Evolutionary conservation across 2,329 filamentous ascomycete species (phyloP), one percentile per base, ranked within the genome.

Genomic region (Dryadomyces quercivorus): DNA sequence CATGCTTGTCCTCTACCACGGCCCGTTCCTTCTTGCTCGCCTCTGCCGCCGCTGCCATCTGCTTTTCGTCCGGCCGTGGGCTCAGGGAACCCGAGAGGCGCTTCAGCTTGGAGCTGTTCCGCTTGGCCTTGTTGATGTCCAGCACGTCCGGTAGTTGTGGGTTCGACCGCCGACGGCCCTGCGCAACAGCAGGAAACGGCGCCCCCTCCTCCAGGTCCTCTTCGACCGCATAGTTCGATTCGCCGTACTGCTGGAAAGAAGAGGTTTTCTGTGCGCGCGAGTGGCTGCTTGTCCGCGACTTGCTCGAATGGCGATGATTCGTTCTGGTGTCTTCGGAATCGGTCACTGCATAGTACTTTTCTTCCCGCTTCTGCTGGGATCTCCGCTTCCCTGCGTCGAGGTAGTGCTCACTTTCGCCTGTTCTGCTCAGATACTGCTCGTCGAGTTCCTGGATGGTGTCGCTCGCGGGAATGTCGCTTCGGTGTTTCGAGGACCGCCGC

Each of bases 161-260:
- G 8, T 73, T 73, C 0, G 78, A 77, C 42, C 69, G 69, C 51
- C 72, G 74, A 49, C 73, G 65, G 16, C 81, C 75, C 58, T 85
- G 85, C 16, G 82, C 75, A 8, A 89, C 75, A 1, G 83, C 76
- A 0, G 86, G 85, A 18, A 81, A 85, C 1, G 86, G 85, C 0
- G 86, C 86, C 15, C 81, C 82, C 18, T 87, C 83, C 21, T 86
- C 79, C 2, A 71, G 51, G 10, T 69, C 64, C 18, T 71, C 67
- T 9, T 67, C 63, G 22, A 8, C 26, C 4, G 18, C 13, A 15
- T 26, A 20, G 15, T 9, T 22, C 9, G 3, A 59, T 55, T 55
- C 55, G 53, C 21, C 44, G n/a, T 20, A 43, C 7, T 15, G n/a
- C 15, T 43, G 40, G 2, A 7, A 18, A 3, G 34, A 26, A 15